Conservation (phyloP, 768 basidiomycete genomes). For the Grammothele lineata region DNA sequence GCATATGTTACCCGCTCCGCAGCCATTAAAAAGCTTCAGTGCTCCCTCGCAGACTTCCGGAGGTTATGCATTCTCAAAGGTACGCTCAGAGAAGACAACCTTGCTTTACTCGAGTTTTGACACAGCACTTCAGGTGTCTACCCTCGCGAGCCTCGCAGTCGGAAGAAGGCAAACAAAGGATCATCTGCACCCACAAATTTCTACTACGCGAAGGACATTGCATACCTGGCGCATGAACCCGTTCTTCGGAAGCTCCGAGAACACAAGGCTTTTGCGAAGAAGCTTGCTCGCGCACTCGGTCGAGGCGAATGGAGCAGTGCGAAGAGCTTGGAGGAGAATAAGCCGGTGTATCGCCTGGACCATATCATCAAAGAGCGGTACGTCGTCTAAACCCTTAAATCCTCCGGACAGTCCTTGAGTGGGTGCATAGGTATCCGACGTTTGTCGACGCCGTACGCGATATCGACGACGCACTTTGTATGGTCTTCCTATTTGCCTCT, state of each 20-base stretch:
- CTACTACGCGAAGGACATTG: slow-evolving; percentile 98
- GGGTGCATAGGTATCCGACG: slow-evolving; percentile 76
- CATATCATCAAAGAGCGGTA: slow-evolving; percentile 98
- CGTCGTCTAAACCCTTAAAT: slow-evolving; percentile 17
- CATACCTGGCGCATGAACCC: slow-evolving; percentile 95
- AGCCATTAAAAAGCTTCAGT: slow-evolving; percentile 93
- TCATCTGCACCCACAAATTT: slow-evolving; percentile 96
- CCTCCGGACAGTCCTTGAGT: not conserved
- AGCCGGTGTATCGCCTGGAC: slow-evolving; percentile 87
- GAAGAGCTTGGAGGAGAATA: slow-evolving; percentile 89
- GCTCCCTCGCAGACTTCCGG: slow-evolving; percentile 94
- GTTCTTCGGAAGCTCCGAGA: slow-evolving; percentile 90
- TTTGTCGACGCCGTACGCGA: slow-evolving; percentile 95
- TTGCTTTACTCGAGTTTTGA: slow-evolving; percentile 10
- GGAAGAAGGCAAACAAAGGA: slow-evolving; percentile 95
- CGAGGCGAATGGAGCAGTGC: slow-evolving; percentile 94
- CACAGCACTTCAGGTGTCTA: slow-evolving; percentile 79
- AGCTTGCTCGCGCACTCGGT: slow-evolving; percentile 88
- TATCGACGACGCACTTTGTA: slow-evolving; percentile 95
- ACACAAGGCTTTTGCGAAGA: slow-evolving; percentile 98
- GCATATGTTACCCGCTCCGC: slow-evolving; percentile 87
- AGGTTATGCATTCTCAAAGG: slow-evolving; percentile 97
- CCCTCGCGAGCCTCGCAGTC: slow-evolving; percentile 89
- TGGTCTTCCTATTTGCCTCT: slow-evolving; percentile 89
- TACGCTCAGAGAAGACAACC: slow-evolving; percentile 34